phyloP scores from a whole-genome alignment of 1,284 basidiomycete species.

The Rhodotorula sp. region DNA sequence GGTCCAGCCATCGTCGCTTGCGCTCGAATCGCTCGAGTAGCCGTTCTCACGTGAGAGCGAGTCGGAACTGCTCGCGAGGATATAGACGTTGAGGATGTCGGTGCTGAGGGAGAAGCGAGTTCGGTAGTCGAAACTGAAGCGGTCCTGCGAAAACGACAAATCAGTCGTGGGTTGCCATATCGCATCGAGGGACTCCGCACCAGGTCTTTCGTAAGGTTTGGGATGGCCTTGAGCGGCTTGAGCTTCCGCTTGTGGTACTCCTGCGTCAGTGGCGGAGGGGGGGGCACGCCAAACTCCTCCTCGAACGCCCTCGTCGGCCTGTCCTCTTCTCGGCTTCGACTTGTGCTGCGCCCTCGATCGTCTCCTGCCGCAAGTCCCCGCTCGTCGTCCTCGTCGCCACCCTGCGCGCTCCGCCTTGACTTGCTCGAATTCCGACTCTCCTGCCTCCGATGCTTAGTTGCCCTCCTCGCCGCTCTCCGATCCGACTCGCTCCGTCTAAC shows the following conservation, averaged over 20 bases:
- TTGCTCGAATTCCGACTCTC: not conserved
- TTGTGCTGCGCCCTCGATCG: no score
- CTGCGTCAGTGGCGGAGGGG: slow-evolving; percentile 12
- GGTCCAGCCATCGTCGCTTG: not conserved
- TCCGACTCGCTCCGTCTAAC: slow-evolving; percentile 28
- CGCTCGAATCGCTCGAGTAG: not conserved
- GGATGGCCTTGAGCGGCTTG: not conserved
- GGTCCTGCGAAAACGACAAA: not conserved
- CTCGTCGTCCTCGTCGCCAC: not conserved
- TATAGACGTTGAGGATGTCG: slow-evolving; percentile 34
- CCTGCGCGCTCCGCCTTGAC: not conserved
- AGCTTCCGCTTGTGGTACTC: slow-evolving; percentile 3
- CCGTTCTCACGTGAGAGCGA: not conserved
- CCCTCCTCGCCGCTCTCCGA: slow-evolving; percentile 15
- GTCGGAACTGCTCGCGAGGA: slow-evolving; percentile 27
- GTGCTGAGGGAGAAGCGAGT: slow-evolving; percentile 9
- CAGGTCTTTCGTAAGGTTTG: slow-evolving; percentile 9
- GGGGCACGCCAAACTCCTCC: slow-evolving; percentile 20
- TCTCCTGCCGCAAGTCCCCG: not conserved
- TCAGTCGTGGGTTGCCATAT: not conserved
- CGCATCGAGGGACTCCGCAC: not conserved
- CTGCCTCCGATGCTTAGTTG: not conserved
- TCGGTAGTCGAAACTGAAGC: slow-evolving; percentile 19
- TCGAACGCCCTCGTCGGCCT: slow-evolving; percentile 9
- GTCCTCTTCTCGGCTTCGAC: not conserved